phyloP scores from a whole-genome alignment of 805 yeast species.

The Ogataea salicorniae region DNA sequence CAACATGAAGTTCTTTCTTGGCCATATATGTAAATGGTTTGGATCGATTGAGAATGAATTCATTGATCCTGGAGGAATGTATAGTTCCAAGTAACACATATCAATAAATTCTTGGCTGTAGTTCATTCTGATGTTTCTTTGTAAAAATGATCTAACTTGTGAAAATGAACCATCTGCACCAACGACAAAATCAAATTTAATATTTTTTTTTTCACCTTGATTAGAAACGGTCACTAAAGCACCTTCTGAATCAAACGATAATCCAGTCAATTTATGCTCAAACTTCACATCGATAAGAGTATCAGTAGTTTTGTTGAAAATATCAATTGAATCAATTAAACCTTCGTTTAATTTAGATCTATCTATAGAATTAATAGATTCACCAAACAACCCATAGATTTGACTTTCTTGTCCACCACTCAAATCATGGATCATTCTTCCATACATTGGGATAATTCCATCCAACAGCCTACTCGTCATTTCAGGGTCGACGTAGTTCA shows the following conservation, averaged over 20 bases:
- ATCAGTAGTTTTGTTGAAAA: constrained; percentile 25
- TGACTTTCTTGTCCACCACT: constrained; percentile 64
- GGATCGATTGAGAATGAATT: constrained; percentile 52
- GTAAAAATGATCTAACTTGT: constrained; percentile 62
- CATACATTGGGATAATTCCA: constrained; percentile 77
- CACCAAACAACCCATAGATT: constrained; percentile 75
- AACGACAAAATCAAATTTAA: constrained; percentile 52
- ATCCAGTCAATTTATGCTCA: constrained; percentile 47
- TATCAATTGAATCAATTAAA: constrained; percentile 59
- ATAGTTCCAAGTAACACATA: constrained; percentile 76
- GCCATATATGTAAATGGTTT: constrained; percentile 90
- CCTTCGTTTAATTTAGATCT: constrained; percentile 62
- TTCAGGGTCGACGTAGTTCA: constrained; percentile 53
- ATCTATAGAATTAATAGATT: constrained; percentile 80
- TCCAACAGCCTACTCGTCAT: constrained; percentile 52
- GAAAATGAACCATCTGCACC: constrained; percentile 90
- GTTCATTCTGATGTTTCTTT: constrained; percentile 62
- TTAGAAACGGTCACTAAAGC: constrained; percentile 6
- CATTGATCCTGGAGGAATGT: constrained; percentile 54
- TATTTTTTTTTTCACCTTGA: neutral
- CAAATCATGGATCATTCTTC: constrained; percentile 80
- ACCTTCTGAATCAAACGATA: constrained; percentile 30
- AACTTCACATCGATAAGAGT: constrained; percentile 41
- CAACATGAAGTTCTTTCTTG: constrained; percentile 78
- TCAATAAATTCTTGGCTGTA: constrained; percentile 74